A percentile compares a stretch with the other conserved stretches of the same genome.
These are phyloP conservation scores for Vitis vinifera DNA, from an alignment of 164 flowering plant species.

Conservation along the genomic window ASM3070453v1 NC_081806.1:2446501-2447000, in stretches of 20 bases:
- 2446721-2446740: conserved; percentile 58
- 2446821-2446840: conserved; percentile 52
- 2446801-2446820: conserved; percentile 69
- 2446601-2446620: conserved; percentile 46
- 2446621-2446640: no score
- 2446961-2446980: conserved; percentile 5
- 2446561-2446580: conserved; percentile 71
- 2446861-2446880: neutral
- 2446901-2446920: neutral
- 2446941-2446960: conserved; percentile 7
- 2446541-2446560: conserved; percentile 75
- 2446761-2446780: conserved; percentile 74
- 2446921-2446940: conserved; percentile 13
- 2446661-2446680: neutral
- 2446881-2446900: neutral
- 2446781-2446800: conserved; percentile 48
- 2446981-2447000: conserved; percentile 15
- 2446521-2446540: conserved; percentile 24
- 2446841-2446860: neutral
- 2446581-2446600: conserved; percentile 66
- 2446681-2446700: neutral
- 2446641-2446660: neutral
- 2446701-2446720: conserved; percentile 43
- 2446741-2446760: conserved; percentile 82
- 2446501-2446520: conserved; percentile 22